phyloP scores from a whole-genome alignment of 2,329 filamentous ascomycete species.

The Ilyonectria destructans region DNA sequence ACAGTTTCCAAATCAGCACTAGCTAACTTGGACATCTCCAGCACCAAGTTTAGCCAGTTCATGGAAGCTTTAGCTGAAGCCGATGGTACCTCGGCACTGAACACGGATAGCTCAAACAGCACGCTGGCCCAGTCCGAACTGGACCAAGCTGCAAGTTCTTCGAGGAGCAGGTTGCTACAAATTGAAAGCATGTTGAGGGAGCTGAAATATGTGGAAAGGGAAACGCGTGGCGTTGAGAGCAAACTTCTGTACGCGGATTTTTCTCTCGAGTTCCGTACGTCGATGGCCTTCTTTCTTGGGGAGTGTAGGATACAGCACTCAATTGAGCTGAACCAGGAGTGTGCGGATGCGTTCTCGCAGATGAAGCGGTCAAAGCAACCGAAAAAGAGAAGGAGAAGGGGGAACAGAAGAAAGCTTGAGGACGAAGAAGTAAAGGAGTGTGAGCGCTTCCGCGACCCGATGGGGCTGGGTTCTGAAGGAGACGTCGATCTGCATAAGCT shows the following conservation, averaged over 20 bases:
- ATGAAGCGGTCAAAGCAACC: background rate
- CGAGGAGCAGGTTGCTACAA: slow-evolving; percentile 51
- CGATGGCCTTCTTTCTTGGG: slow-evolving; percentile 51
- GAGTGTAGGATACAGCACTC: slow-evolving; percentile 41
- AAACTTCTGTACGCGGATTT: slow-evolving; percentile 54
- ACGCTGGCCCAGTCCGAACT: background rate
- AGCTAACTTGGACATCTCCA: slow-evolving; percentile 49
- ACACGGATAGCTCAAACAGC: background rate
- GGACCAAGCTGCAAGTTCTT: slow-evolving; percentile 12
- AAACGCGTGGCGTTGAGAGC: slow-evolving; percentile 54
- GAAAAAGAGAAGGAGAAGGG: background rate
- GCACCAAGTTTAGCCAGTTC: slow-evolving; percentile 40
- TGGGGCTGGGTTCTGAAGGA: slow-evolving; percentile 1
- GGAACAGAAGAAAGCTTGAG: background rate
- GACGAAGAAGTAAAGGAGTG: slow-evolving; percentile 33
- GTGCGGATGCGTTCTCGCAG: slow-evolving; percentile 30
- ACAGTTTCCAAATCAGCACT: slow-evolving; percentile 36
- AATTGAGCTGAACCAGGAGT: slow-evolving; percentile 44
- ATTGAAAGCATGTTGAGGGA: slow-evolving; percentile 56
- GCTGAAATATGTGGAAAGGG: slow-evolving; percentile 48
- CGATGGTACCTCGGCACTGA: slow-evolving; percentile 31
- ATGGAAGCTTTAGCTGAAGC: slow-evolving; percentile 42
- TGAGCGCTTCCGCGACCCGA: slow-evolving; percentile 24
- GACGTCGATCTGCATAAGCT: background rate
- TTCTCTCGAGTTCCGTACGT: slow-evolving; percentile 47